These are phyloP conservation scores for Pichia norvegensis DNA, from an alignment of 1,139 yeast species.

Conservation along the genomic window DNA sequence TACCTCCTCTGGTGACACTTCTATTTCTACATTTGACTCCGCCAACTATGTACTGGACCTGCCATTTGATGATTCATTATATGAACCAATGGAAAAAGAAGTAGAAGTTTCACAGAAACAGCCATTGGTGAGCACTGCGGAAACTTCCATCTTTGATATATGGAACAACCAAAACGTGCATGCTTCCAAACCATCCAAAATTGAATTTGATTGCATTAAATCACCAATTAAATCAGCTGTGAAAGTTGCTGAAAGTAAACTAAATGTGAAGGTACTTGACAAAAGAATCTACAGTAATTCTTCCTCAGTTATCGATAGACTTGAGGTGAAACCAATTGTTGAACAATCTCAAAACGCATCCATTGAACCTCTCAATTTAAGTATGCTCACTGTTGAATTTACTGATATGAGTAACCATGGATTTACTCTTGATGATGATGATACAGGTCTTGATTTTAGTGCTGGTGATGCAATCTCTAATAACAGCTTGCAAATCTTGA, in stretches of 20 bases:
- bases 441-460: not conserved
- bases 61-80: not conserved
- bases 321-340: slow-evolving; percentile 14
- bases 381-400: not conserved
- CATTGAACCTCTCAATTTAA: not conserved
- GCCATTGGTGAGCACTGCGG: not conserved
- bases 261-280: slow-evolving; percentile 20
- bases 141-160: not conserved
- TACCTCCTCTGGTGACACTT: not conserved
- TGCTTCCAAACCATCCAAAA: slow-evolving; percentile 20
- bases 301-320: slow-evolving; percentile 8
- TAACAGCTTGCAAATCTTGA: slow-evolving; percentile 11
- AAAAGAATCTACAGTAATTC: slow-evolving; percentile 4
- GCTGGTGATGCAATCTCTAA: not conserved
- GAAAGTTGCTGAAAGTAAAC: slow-evolving; percentile 14
- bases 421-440: not conserved
- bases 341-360: not conserved
- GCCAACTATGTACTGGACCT: not conserved
- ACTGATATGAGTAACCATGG: not conserved
- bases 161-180: slow-evolving; percentile 16
- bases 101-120: not conserved
- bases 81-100: not conserved
- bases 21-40: not conserved
- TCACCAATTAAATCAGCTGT: slow-evolving; percentile 20
- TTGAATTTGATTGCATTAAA: slow-evolving; percentile 26